These are phyloP conservation scores for Maudiozyma barnettii DNA, from an alignment of 805 yeast species.

Conservation along the genomic window DNA sequence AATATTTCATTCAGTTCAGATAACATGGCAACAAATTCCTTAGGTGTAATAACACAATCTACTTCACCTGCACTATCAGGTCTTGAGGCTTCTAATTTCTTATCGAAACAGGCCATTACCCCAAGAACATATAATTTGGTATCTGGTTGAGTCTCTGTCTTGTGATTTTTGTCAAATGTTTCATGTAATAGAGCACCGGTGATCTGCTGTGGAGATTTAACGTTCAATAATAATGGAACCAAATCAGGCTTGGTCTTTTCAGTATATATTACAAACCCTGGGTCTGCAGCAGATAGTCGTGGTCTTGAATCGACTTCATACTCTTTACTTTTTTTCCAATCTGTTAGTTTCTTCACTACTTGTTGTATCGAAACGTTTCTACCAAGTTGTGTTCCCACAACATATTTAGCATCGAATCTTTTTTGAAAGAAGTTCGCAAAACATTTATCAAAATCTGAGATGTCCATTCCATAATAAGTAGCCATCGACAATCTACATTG, in stretches of 20 bases:
- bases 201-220: conserved; percentile 88
- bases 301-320: conserved; percentile 31
- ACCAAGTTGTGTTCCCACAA: conserved; percentile 82
- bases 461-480: conserved; percentile 44
- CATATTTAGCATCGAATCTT: conserved; percentile 53
- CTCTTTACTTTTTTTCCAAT: conserved; percentile 5
- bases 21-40: conserved; percentile 68
- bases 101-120: conserved; percentile 96
- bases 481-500: conserved; percentile 81
- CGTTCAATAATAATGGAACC: conserved; percentile 56
- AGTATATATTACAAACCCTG: conserved; percentile 93
- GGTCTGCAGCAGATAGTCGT: conserved; percentile 66
- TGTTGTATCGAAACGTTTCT: conserved; percentile 53
- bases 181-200: conserved; percentile 71
- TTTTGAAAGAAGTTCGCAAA: conserved; percentile 47
- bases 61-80: conserved; percentile 67
- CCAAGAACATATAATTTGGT: conserved; percentile 64
- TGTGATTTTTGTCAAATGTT: conserved; percentile 13
- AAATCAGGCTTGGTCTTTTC: conserved; percentile 91
- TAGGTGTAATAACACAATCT: conserved; percentile 90
- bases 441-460: conserved; percentile 52
- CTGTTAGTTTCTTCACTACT: conserved; percentile 34
- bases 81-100: conserved; percentile 88
- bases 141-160: conserved; percentile 9
- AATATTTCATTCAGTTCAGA: conserved; percentile 41